Conservation (phyloP, 139 green algal genomes). For the Chlorella sp. region DNA sequence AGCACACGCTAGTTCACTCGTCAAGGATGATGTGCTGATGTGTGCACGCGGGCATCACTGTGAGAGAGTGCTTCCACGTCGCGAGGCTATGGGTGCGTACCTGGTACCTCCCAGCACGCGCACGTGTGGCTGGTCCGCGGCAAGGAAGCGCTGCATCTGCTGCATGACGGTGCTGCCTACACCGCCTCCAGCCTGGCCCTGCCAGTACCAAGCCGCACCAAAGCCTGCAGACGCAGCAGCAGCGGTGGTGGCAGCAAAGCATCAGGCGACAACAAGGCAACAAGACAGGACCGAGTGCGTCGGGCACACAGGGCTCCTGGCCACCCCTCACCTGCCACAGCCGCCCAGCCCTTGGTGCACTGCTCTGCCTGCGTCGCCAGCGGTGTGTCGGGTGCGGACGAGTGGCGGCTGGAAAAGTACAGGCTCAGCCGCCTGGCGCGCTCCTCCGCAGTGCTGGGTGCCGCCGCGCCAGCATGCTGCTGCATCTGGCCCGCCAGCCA, state of each 20-base stretch:
- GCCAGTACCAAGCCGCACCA: conserved; percentile 76
- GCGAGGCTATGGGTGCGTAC: too few species aligned
- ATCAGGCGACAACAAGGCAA: too few species aligned
- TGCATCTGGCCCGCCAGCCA: conserved; percentile 27
- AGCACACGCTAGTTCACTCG: background rate
- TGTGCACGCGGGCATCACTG: too few species aligned
- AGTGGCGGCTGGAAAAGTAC: conserved; percentile 73
- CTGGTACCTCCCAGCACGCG: conserved; percentile 70
- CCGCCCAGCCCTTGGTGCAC: conserved; percentile 30
- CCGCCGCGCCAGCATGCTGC: too few species aligned
- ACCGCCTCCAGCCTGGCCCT: conserved; percentile 35
- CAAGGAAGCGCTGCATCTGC: conserved; percentile 67
- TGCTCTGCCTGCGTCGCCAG: conserved; percentile 40
- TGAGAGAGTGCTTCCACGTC: too few species aligned
- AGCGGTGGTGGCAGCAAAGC: too few species aligned
- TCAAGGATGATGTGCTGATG: background rate
- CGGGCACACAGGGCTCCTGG: too few species aligned
- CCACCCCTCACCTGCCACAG: conserved; percentile 53
- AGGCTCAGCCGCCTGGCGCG: conserved; percentile 33
- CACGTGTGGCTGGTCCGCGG: conserved; percentile 40
- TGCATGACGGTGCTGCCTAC: conserved; percentile 36
- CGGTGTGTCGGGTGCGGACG: conserved; percentile 58
- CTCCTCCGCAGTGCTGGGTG: background rate
- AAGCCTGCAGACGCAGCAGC: conserved; percentile 30
- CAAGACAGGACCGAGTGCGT: too few species aligned